Evolutionary conservation across 2,329 filamentous ascomycete genomes (phyloP).

Genomic region (Talaromyces sp.): DNA sequence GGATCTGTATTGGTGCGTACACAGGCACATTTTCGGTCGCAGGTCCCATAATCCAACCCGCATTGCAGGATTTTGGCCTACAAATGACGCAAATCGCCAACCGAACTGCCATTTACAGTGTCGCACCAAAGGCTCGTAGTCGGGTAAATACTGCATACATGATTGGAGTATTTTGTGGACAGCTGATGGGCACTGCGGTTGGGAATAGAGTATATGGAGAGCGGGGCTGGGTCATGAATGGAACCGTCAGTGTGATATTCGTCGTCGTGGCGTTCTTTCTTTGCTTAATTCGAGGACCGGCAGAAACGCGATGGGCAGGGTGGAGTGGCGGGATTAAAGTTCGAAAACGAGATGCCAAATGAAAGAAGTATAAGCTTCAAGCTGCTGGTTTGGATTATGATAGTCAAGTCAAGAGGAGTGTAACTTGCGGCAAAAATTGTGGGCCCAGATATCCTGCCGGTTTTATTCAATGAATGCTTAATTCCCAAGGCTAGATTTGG

Average conservation of each 20-base stretch:
- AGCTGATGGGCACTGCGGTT: constrained; percentile 69
- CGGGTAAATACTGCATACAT: constrained; percentile 82
- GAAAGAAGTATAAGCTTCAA: neutral
- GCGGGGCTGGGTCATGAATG: constrained; percentile 60
- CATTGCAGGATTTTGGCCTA: constrained; percentile 70
- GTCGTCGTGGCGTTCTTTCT: constrained; percentile 53
- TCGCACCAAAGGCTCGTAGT: constrained; percentile 72
- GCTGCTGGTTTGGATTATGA: too few relatives aligned
- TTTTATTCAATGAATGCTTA: too few relatives aligned
- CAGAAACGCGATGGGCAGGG: constrained; percentile 61
- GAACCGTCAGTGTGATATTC: constrained; percentile 60
- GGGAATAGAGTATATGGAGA: constrained; percentile 60
- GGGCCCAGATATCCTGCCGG: too few relatives aligned
- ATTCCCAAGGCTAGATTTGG: too few relatives aligned
- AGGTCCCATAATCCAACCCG: constrained; percentile 72
- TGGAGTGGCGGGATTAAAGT: constrained; percentile 62
- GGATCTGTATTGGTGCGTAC: constrained; percentile 69
- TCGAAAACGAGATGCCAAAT: constrained; percentile 10
- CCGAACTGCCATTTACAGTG: constrained; percentile 67
- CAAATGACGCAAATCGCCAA: constrained; percentile 73
- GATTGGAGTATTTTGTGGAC: constrained; percentile 73
- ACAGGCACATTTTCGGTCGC: constrained; percentile 67
- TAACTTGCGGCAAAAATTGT: too few relatives aligned
- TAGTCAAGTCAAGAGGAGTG: too few relatives aligned
- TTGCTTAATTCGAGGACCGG: constrained; percentile 56